Conservation (phyloP, 768 basidiomycete genomes). For the Filobasidium wieringae region DNA sequence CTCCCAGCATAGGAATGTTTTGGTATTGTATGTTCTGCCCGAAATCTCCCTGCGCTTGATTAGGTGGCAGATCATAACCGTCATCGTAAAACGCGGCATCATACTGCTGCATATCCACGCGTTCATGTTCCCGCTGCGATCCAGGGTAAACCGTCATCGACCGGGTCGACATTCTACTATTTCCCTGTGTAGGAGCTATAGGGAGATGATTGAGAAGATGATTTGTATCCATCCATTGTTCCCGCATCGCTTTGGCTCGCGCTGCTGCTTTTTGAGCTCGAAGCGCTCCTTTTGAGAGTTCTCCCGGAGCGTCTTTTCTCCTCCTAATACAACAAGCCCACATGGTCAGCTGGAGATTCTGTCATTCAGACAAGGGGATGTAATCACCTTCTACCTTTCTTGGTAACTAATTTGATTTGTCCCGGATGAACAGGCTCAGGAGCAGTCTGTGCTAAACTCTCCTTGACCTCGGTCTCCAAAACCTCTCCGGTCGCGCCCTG, state of each 20-base stretch:
- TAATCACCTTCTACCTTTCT: constrained; percentile 21
- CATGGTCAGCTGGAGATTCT: background rate
- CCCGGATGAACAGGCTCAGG: constrained; percentile 16
- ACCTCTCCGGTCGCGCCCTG: constrained; percentile 32
- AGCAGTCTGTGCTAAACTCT: constrained; percentile 20
- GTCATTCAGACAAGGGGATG: background rate
- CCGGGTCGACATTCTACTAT: no score
- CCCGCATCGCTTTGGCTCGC: constrained; percentile 31
- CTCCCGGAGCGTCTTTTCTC: constrained; percentile 29
- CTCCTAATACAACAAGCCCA: background rate
- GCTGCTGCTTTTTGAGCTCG: constrained; percentile 31
- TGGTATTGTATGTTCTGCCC: background rate
- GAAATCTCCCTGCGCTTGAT: background rate
- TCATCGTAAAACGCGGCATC: constrained; percentile 3
- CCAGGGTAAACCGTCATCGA: no score
- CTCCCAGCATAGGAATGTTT: background rate
- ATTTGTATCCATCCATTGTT: constrained; percentile 32
- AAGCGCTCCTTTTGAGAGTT: constrained; percentile 37
- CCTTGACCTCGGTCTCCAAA: constrained; percentile 35
- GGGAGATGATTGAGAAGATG: constrained; percentile 19
- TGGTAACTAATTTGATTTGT: constrained; percentile 11
- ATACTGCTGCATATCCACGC: background rate
- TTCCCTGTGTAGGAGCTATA: no score
- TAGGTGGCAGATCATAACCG: constrained; percentile 2
- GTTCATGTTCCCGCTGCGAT: background rate